phyloP scores from a whole-genome alignment of 1,284 basidiomycete genomes.

The Violaceomyces palustris region DNA sequence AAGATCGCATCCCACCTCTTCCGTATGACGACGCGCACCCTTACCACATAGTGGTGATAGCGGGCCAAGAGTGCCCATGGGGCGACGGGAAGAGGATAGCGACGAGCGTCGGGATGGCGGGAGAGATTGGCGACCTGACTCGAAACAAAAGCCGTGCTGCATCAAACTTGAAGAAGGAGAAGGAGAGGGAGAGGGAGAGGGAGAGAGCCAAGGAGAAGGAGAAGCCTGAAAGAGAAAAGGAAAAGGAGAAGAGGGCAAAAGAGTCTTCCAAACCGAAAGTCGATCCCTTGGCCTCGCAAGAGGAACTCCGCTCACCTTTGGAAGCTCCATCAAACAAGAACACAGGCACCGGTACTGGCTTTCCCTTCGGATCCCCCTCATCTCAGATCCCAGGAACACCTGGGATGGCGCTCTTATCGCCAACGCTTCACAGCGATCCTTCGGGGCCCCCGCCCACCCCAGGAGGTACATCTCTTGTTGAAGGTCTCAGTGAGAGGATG shows the following conservation, averaged over 20 bases:
- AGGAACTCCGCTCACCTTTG: too few relatives aligned
- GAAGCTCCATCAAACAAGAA: too few relatives aligned
- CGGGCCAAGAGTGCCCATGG: conserved; percentile 61
- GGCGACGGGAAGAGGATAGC: conserved; percentile 41
- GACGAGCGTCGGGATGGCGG: conserved; percentile 42
- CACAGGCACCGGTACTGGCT: too few relatives aligned
- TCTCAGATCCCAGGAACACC: too few relatives aligned
- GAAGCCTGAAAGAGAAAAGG: conserved; percentile 23
- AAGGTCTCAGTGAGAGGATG: too few relatives aligned
- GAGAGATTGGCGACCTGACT: conserved; percentile 39
- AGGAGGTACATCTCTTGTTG: too few relatives aligned
- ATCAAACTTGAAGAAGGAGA: too few relatives aligned
- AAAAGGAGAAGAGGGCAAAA: conserved; percentile 18
- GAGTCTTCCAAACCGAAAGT: not conserved
- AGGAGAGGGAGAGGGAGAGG: conserved; percentile 6
- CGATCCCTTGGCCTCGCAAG: too few relatives aligned
- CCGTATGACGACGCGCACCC: conserved; percentile 59
- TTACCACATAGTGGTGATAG: conserved; percentile 73
- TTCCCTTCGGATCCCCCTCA: too few relatives aligned
- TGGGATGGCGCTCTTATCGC: too few relatives aligned
- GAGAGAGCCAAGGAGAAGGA: conserved; percentile 9
- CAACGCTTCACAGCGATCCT: too few relatives aligned
- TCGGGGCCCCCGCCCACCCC: too few relatives aligned
- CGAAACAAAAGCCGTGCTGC: conserved; percentile 20
- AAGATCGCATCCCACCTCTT: conserved; percentile 42